Evolutionary conservation across 345 rosid genomes (phyloP).

Genomic region (Citrus sp.): DNA sequence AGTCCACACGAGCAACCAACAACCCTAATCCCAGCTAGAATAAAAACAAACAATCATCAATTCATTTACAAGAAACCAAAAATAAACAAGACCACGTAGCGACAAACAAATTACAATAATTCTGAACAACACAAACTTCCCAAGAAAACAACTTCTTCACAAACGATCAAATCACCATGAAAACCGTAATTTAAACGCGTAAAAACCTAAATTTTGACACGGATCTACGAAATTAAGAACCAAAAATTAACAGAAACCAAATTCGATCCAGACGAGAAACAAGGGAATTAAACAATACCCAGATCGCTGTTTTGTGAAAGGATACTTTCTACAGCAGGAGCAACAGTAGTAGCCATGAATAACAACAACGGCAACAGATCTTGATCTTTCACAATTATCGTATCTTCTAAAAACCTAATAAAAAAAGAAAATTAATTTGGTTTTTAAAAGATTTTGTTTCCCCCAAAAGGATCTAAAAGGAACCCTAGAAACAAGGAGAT

Average conservation of each 20-base stretch:
- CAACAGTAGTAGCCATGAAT: constrained; percentile 63
- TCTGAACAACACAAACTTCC: not conserved
- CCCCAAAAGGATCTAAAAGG: not conserved
- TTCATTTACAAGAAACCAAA: not conserved
- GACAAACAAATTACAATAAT: not conserved
- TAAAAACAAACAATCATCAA: not conserved
- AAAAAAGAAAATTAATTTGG: constrained; percentile 8
- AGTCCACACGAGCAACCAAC: not conserved
- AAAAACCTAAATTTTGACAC: not conserved
- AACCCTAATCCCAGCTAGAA: not conserved
- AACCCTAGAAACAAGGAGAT: not conserved
- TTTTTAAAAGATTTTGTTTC: not conserved
- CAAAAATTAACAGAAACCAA: constrained; percentile 9
- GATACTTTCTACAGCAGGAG: constrained; percentile 80
- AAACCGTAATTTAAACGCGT: not conserved
- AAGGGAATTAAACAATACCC: constrained; percentile 24
- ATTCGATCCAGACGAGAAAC: constrained; percentile 7
- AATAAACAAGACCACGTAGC: not conserved
- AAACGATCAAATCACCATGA: no score
- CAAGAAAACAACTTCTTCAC: not conserved
- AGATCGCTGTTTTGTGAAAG: constrained; percentile 28
- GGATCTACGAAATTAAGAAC: not conserved
- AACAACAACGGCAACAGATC: constrained; percentile 5
- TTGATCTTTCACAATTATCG: constrained; percentile 25
- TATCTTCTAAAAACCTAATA: constrained; percentile 8